These are phyloP conservation scores for Chytridium lagenaria DNA, from an alignment of 371 early-diverging fungal species.

Conservation along the genomic window DNA sequence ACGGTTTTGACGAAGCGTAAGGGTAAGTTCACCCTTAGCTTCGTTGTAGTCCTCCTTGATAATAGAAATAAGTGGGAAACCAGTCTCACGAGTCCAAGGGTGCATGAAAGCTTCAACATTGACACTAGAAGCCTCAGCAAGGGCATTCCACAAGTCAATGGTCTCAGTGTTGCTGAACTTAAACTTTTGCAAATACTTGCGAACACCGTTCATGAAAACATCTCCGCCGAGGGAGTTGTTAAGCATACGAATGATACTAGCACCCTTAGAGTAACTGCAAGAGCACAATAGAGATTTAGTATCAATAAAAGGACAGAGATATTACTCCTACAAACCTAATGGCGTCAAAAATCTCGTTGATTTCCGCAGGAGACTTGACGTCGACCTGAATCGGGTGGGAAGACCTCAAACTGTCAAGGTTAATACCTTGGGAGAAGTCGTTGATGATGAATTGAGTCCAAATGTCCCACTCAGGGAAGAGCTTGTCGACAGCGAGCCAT, in stretches of 20 bases:
- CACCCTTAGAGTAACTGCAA: conserved; percentile 85
- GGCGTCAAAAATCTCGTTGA: conserved; percentile 58
- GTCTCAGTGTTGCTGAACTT: conserved; percentile 85
- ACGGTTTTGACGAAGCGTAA: conserved; percentile 69
- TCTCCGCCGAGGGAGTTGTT: conserved; percentile 78
- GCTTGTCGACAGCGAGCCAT: conserved; percentile 76
- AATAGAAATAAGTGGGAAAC: conserved; percentile 81
- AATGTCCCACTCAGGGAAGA: conserved; percentile 79
- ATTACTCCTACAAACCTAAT: conserved; percentile 60
- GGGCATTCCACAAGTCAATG: conserved; percentile 83
- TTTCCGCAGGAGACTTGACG: conserved; percentile 71
- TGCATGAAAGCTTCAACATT: conserved; percentile 82
- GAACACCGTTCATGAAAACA: conserved; percentile 76
- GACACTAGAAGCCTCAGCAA: conserved; percentile 70
- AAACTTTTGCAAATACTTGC: conserved; percentile 79
- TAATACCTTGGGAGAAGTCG: conserved; percentile 72
- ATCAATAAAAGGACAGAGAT: neutral
- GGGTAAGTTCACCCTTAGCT: conserved; percentile 49
- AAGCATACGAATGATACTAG: conserved; percentile 91
- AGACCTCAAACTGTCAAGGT: conserved; percentile 79
- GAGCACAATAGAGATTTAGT: neutral
- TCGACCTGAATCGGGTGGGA: conserved; percentile 91
- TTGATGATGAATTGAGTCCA: conserved; percentile 81
- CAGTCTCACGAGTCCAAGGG: conserved; percentile 87
- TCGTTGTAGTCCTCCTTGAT: conserved; percentile 57